Evolutionary conservation across 495 filamentous ascomycete species (phyloP), one percentile per base, ranked within the genome.

Genomic region (Neurospora cerealis): DNA sequence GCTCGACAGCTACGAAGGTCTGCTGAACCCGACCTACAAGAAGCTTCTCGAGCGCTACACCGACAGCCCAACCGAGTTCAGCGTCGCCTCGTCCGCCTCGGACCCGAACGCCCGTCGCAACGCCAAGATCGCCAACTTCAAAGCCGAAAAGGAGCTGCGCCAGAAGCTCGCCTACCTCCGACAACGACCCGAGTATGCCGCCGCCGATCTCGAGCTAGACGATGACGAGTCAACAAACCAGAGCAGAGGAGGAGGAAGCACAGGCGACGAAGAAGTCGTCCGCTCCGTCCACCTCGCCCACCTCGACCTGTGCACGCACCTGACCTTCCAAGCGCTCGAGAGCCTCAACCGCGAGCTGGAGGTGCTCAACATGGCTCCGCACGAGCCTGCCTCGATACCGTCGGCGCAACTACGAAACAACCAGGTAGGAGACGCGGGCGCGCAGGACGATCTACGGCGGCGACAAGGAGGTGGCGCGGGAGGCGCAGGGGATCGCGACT

Each of bases 101-200:
- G 95, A 98, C 83, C 88, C 93, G 1, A 87, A 90, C 41, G 86
- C 88, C 36, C 86, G 93, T 36, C 87, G 96, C 77, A 89, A 92
- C 71, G 88, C 90, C 41, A 99, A 99, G 80, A 96, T 99, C 73
- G 87, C 88, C 38, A 89, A 93, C 74, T 98, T 95, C 81, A 90
- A 89, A 79, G 86, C 91, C 72, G 96, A 98, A 77, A 97, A 96
- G 75, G 91, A 93, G 70, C 82, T 99, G 48, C 96, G 95, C 79
- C 83, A 88, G 75, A 94, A 92, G 80, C 85, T 99, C 24, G 92
- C 94, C 37, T 81, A 77, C 71, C 83, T 87, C 74, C 81, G 82
- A 54, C 77, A 60, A 37, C 82, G 81, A 9, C 84, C 84, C 17
- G 78, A 79, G n/a, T 86, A 87, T 74, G 77, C 80, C 13, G 79